phyloP scores from a whole-genome alignment of 2,329 filamentous ascomycete species.

The Zopfia rhizophila region DNA sequence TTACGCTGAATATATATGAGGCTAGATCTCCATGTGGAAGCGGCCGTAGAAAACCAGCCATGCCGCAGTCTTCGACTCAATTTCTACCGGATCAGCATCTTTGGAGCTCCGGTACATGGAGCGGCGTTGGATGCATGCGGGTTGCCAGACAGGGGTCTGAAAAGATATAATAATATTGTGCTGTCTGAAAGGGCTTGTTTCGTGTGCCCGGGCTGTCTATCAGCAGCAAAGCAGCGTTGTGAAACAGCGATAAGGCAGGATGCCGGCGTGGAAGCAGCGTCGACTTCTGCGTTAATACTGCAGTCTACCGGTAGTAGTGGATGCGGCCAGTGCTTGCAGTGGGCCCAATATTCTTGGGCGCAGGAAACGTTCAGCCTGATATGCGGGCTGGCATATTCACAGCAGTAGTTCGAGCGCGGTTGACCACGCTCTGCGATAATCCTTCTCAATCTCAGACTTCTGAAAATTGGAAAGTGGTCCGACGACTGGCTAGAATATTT shows the following conservation, averaged over 20 bases:
- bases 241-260: slow-evolving; percentile 52
- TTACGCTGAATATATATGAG: slow-evolving; percentile 43
- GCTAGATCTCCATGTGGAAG: slow-evolving; percentile 46
- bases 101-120: slow-evolving; percentile 36
- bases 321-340: slow-evolving; percentile 27
- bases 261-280: slow-evolving; percentile 30
- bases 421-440: slow-evolving; percentile 26
- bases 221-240: slow-evolving; percentile 37
- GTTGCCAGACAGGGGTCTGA: slow-evolving; percentile 23
- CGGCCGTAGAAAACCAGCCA: slow-evolving; percentile 16
- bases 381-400: slow-evolving; percentile 37
- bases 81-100: slow-evolving; percentile 46
- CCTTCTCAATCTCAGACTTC: slow-evolving; percentile 15
- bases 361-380: slow-evolving; percentile 46
- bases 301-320: slow-evolving; percentile 36
- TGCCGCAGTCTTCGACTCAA: slow-evolving; percentile 29
- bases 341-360: slow-evolving; percentile 35
- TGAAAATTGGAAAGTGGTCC: slow-evolving; percentile 1
- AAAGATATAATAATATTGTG: slow-evolving; percentile 34
- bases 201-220: slow-evolving; percentile 36
- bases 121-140: slow-evolving; percentile 19
- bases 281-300: slow-evolving; percentile 29
- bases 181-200: slow-evolving; percentile 29
- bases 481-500: slow-evolving; percentile 32
- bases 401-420: slow-evolving; percentile 16